Evolutionary conservation across 1,284 basidiomycete genomes (phyloP).

Genomic region (Vanrija humicola): DNA sequence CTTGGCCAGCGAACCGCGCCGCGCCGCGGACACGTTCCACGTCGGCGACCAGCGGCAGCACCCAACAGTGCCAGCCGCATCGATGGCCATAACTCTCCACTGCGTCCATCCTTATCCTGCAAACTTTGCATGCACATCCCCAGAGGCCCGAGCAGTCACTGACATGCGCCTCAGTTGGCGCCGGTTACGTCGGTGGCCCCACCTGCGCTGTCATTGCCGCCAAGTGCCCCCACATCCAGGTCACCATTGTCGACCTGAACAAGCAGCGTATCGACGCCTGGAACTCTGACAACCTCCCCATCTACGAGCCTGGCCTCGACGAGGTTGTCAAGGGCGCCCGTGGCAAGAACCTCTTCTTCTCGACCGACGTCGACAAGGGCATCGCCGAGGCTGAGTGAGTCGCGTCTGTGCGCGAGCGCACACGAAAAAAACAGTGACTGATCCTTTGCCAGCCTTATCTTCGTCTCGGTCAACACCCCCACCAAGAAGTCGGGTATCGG

Average conservation of each 20-base stretch:
- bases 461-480: constrained; percentile 76
- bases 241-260: constrained; percentile 98
- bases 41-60: neutral
- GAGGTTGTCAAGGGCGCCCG: constrained; percentile 84
- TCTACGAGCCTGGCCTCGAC: constrained; percentile 97
- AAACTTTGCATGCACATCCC: neutral
- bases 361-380: constrained; percentile 86
- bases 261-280: constrained; percentile 90
- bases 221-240: constrained; percentile 75
- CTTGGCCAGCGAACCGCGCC: neutral
- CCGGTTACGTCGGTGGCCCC: constrained; percentile 92
- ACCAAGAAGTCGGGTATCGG: constrained; percentile 98
- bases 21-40: neutral
- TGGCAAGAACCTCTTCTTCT: constrained; percentile 95
- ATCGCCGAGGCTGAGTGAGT: constrained; percentile 80
- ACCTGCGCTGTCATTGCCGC: constrained; percentile 80
- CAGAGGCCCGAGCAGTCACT: neutral
- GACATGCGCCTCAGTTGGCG: constrained; percentile 64
- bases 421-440: neutral
- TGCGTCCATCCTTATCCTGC: neutral
- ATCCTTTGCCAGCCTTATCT: constrained; percentile 50
- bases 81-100: neutral
- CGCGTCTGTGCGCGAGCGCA: neutral
- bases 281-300: constrained; percentile 66
- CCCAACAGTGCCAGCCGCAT: neutral